Base-by-base conservation (phyloP, 208 protist species). In the Porcisia hertigi region DNA sequence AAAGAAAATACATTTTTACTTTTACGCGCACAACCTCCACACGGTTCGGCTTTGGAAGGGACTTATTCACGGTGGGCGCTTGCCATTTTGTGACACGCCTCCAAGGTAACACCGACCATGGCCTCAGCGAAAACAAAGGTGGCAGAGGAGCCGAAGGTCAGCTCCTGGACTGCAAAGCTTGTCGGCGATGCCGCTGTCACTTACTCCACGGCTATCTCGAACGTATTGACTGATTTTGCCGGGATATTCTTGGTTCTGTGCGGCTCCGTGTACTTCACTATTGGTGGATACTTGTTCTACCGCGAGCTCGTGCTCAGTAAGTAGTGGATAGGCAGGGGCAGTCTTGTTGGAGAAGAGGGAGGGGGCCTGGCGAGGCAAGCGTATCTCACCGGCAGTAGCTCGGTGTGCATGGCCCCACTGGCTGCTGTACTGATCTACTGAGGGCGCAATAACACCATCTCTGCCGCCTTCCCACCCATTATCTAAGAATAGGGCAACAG, bases 201-300 rank as follows among this genome's bases (percentile, higher is more conserved):
- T 18, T 96, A 92, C 81, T 88, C 82, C 6, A 87, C 84, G 79
- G 58, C 64, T 41, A 88, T 80, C 14, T 93, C 92, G 14, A 82
- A 87, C 25, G 62, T 59, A 36, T 84, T 94, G n/a, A 94, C 88
- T 7, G 90, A 96, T 71, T 76, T 91, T 64, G 86, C 87, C 0
- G 92, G 92, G 1, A 88, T 86, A 0, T 91, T 96, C 63, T 75
- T 96, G 34, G 80, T 96, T 12, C 23, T 80, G 52, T 93, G 87
- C 77, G 84, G 94, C 70, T 81, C 88, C 18, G 73, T 96, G 67
- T 96, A 96, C 86, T 94, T 94, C 76, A 91, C 92, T 36, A 73
- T 87, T n/a, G 81, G 77, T 18, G 89, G 86, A 1, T 94, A 94
- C 69, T 76, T 96, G 52, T 83, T 92, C 52, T 94, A 94, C 85